phyloP scores from a whole-genome alignment of 2,329 filamentous ascomycete species.

The Colletotrichum tofieldiae region DNA sequence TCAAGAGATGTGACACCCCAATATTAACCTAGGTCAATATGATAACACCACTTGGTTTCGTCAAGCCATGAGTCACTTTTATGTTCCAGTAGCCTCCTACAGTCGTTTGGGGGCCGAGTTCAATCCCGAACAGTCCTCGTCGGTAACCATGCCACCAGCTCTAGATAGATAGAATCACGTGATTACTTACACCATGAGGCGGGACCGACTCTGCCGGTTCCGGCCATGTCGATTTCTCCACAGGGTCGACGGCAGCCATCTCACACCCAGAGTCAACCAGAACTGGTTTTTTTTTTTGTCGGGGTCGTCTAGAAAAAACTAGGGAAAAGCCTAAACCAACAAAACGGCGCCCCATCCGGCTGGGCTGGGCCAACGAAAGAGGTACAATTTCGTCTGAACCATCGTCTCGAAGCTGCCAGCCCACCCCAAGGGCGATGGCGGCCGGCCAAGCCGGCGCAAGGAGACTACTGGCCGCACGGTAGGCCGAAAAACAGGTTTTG shows the following conservation, averaged over 20 bases:
- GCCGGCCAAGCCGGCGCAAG: slow-evolving; percentile 40
- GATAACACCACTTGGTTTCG: background rate
- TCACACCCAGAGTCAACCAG: background rate
- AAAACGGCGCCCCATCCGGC: slow-evolving; percentile 5
- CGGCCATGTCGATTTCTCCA: slow-evolving; percentile 6
- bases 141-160: no score
- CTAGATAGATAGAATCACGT: slow-evolving; percentile 5
- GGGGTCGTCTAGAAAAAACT: slow-evolving; percentile 16
- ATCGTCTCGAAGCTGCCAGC: slow-evolving; percentile 19
- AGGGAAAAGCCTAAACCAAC: slow-evolving; percentile 12
- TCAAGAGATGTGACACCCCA: slow-evolving; percentile 1
- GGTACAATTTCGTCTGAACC: slow-evolving; percentile 31
- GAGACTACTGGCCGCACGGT: slow-evolving; percentile 35
- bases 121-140: background rate
- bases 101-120: background rate
- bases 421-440: slow-evolving; percentile 8
- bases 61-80: background rate
- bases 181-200: slow-evolving; percentile 4
- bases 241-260: background rate
- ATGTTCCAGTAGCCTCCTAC: background rate
- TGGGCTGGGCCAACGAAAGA: background rate
- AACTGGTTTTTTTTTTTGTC: background rate
- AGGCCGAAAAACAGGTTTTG: slow-evolving; percentile 42
- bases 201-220: slow-evolving; percentile 17
- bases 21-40: background rate